Base-by-base conservation (phyloP, 129 eudicot species). In the Sambucus nigra region DNA sequence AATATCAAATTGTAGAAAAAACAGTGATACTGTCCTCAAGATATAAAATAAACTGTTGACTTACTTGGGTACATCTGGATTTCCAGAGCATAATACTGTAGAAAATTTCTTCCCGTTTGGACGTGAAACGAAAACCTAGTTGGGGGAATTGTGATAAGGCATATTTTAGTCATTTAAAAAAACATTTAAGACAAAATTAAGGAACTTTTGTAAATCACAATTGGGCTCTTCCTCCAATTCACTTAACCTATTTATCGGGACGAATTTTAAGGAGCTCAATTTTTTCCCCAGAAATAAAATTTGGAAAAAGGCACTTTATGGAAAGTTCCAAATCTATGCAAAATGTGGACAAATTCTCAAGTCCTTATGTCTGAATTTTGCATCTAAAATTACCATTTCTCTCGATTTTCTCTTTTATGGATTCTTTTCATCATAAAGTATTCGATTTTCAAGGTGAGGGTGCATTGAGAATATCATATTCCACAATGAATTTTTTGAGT, bases 51-150 rank as follows among this genome's bases (percentile, higher is more conserved):
- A 16, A 35, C 24, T 22, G 26, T 47, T 17, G 47, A 13, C 87
- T 53, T 60, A 75, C 88, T 72, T 60, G 13, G 44, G 35, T 28
- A 63, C 50, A 32, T 63, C 76, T 1, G 69, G 63, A 25, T 41
- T 76, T 51, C 40, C 63, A 24, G 83, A 64, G 61, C 83, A 72
- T 35, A 80, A 66, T n/a, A 80, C 88, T 55, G 68, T 67, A 38
- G 88, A 71, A 53, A 54, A 68, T 42, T 60, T 80, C 29, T 69
- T 53, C 40, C 83, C 88, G 61, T 76, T 57, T 51, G 76, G 61
- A 22, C 88, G 76, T 16, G 88, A 68, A 67, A 80, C 79, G 69
- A 80, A 80, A 17, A 75, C 63, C 88, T 80, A 76, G 55, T 53
- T 42, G 18, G 47, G 21, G 32, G 17, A 21, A 42, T 12, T 17